Conservation (phyloP, 352 stramenopile genomes). For the Pilasporangium apinafurcum region DNA sequence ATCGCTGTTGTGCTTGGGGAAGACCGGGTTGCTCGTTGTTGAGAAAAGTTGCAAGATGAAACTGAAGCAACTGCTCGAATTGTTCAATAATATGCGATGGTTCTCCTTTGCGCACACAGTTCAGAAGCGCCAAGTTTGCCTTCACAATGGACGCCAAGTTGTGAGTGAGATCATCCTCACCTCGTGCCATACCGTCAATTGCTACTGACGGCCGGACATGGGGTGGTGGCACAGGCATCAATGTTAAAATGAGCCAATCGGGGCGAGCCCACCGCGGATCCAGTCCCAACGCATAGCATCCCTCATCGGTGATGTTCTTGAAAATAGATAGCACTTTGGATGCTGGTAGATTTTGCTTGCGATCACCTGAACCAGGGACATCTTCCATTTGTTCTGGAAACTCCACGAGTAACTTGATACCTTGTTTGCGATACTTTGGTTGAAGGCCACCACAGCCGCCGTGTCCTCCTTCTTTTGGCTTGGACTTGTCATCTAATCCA, state of each 20-base stretch:
- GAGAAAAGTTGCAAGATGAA: conserved; percentile 90
- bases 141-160: conserved; percentile 98
- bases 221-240: conserved; percentile 97
- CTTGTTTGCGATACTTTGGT: conserved; percentile 95
- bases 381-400: conserved; percentile 95
- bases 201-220: conserved; percentile 97
- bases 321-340: conserved; percentile 94
- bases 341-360: conserved; percentile 96
- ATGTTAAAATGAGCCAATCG: conserved; percentile 98
- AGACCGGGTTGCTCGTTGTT: conserved; percentile 98
- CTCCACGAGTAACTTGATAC: conserved; percentile 93
- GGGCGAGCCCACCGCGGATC: conserved; percentile 93
- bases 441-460: conserved; percentile 82
- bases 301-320: conserved; percentile 97
- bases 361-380: conserved; percentile 90
- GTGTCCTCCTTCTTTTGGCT: conserved; percentile 75
- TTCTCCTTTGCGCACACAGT: conserved; percentile 94
- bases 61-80: conserved; percentile 84
- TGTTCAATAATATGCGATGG: conserved; percentile 95
- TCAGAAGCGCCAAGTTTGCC: conserved; percentile 94
- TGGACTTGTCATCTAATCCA: conserved; percentile 76
- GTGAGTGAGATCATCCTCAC: conserved; percentile 98
- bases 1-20: conserved; percentile 95
- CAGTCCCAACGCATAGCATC: conserved; percentile 93
- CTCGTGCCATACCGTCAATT: conserved; percentile 90